Conservation (phyloP, 192 early-diverging fungal genomes). For the Linnemannia elongata region DNA sequence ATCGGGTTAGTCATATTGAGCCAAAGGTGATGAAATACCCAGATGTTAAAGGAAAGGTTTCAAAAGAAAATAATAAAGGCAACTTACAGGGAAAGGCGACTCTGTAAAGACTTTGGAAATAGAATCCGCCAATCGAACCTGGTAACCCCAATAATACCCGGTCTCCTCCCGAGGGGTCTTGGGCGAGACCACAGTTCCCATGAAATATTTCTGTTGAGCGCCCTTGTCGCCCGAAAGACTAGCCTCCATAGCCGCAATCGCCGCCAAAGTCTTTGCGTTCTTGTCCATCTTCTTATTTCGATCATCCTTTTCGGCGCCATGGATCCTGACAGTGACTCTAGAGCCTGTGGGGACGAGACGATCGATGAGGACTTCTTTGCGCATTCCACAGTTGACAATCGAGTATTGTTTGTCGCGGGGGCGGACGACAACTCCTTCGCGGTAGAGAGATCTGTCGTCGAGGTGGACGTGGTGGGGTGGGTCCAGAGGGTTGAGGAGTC, state of each 20-base stretch:
- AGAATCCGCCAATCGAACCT: slow-evolving; percentile 68
- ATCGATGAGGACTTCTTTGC: slow-evolving; percentile 65
- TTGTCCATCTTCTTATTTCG: slow-evolving; percentile 37
- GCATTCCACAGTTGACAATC: slow-evolving; percentile 55
- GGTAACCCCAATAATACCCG: slow-evolving; percentile 81
- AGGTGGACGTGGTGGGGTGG: slow-evolving; percentile 75
- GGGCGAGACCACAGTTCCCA: slow-evolving; percentile 70
- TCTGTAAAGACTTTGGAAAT: slow-evolving; percentile 75
- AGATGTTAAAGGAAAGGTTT: background rate
- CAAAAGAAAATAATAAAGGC: background rate
- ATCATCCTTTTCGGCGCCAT: slow-evolving; percentile 43
- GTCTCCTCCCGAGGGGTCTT: slow-evolving; percentile 69
- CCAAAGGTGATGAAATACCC: background rate
- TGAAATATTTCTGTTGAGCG: slow-evolving; percentile 55
- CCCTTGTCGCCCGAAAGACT: slow-evolving; percentile 33
- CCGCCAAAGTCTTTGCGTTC: slow-evolving; percentile 35
- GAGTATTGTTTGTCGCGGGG: slow-evolving; percentile 42
- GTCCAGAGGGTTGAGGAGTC: slow-evolving; percentile 74
- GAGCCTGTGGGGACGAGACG: slow-evolving; percentile 66
- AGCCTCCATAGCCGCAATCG: slow-evolving; percentile 48
- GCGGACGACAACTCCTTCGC: slow-evolving; percentile 72
- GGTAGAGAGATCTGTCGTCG: slow-evolving; percentile 69
- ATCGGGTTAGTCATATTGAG: background rate
- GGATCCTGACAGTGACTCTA: slow-evolving; percentile 68
- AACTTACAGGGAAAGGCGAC: slow-evolving; percentile 64